Base-by-base conservation (phyloP, 208 protist genomes). In the Acanthamoeba culbertsoni region DNA sequence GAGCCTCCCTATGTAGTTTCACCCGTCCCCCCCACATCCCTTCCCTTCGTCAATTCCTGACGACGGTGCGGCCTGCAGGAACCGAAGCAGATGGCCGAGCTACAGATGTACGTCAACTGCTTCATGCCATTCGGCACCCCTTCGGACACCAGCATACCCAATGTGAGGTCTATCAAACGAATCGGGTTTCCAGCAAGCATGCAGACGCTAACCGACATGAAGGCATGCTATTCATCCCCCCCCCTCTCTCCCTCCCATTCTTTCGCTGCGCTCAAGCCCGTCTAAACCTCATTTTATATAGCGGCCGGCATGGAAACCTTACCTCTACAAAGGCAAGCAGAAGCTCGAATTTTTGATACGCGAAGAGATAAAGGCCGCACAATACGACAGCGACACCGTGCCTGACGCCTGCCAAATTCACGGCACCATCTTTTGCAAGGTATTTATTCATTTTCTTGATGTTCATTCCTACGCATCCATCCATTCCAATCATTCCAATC, bases 301-400 rank as follows among this genome's bases (percentile, higher is more conserved):
- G 84, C 53, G 86, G 6, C 86, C 86, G n/a, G 86, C 86, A 18
- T 92, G 86, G 86, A 92, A 92, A 45, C 86, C 86, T 2, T 92
- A 92, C 45, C 37, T 92, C 26, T 77, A 92, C 86, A 71, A 59
- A 12, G 86, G 86, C 3, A 92, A 92, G 63, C 86, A 77, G 42
- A 16, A 62, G 4, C 33, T 92, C 59, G 86, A 92, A n/a, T 79
- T 92, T 35, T 55, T 57, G 33, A 77, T 92, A 20, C 57, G 63
- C 42, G 86, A 92, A 28, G 62, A 92, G 65, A 46, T 92, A 35
- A 92, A 92, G 43, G 86, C 62, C 28, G 46, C 62, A 10, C 86
- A 79, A 45, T 92, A 92, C 63, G 86, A 92, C 65, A 51, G 45
- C 33, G 82, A 90, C 26, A 42, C 75, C 14, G 33, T 92, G 37